Conservation (phyloP, 2,329 filamentous ascomycete genomes). For the Hypoxylon sp. region DNA sequence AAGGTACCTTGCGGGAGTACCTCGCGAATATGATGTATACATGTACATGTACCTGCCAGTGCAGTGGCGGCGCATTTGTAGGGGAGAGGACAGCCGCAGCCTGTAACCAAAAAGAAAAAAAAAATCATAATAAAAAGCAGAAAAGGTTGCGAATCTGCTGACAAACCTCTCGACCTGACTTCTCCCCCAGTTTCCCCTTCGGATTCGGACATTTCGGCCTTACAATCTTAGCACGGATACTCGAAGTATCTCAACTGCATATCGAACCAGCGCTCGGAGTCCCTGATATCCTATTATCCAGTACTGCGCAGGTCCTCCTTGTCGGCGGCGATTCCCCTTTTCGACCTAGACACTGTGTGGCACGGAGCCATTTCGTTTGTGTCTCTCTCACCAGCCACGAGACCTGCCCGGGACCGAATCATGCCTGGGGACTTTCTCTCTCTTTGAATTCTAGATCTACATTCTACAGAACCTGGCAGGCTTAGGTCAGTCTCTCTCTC, state of each 20-base stretch:
- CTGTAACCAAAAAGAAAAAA: no score
- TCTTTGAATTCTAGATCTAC: neutral
- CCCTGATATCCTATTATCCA: slow-evolving; percentile 11
- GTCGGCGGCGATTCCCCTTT: slow-evolving; percentile 9
- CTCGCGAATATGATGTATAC: no score
- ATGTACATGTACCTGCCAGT: no score
- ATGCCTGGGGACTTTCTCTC: slow-evolving; percentile 7
- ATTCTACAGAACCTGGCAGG: no score
- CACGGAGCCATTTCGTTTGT: slow-evolving; percentile 6
- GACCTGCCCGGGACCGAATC: slow-evolving; percentile 13
- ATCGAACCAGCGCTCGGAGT: slow-evolving; percentile 17
- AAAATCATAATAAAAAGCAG: no score
- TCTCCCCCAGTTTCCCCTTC: slow-evolving; percentile 16
- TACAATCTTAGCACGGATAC: neutral
- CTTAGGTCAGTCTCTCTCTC: slow-evolving; percentile 8
- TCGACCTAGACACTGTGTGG: slow-evolving; percentile 24
- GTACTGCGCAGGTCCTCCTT: no score
- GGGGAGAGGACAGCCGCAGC: no score
- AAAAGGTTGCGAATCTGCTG: slow-evolving; percentile 31
- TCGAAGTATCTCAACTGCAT: slow-evolving; percentile 3
- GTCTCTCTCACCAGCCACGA: slow-evolving; percentile 26
- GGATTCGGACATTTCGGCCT: slow-evolving; percentile 34
- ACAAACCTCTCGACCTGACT: slow-evolving; percentile 25
- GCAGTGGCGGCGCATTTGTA: no score
- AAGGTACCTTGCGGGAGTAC: no score